Evolutionary conservation across 768 basidiomycete genomes (phyloP).

Genomic region (Termitomyces sp.): DNA sequence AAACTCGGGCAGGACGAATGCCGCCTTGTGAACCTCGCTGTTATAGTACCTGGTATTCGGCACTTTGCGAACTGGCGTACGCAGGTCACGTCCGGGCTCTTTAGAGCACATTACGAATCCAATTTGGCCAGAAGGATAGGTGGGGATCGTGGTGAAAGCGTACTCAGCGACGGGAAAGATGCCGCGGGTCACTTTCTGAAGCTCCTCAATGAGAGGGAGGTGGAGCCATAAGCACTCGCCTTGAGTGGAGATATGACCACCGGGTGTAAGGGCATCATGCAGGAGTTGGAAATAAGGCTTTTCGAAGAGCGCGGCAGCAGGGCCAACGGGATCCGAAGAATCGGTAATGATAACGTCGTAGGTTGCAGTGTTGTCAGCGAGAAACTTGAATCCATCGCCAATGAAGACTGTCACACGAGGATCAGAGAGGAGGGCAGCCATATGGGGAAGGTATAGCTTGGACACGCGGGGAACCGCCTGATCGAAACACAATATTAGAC

Average conservation of each 20-base stretch:
- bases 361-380: conserved; percentile 76
- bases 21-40: conserved; percentile 66
- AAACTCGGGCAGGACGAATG: conserved; percentile 94
- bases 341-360: conserved; percentile 99
- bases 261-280: conserved; percentile 82
- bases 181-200: conserved; percentile 59
- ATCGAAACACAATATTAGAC: not conserved
- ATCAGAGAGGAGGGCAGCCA: conserved; percentile 78
- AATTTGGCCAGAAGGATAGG: conserved; percentile 98
- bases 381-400: conserved; percentile 97
- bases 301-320: conserved; percentile 91
- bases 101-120: conserved; percentile 91
- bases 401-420: conserved; percentile 81
- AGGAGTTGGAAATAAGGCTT: conserved; percentile 96
- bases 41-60: conserved; percentile 82
- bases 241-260: conserved; percentile 93
- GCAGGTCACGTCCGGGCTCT: conserved; percentile 62
- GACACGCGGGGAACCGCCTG: conserved; percentile 94
- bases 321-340: conserved; percentile 96
- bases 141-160: conserved; percentile 94
- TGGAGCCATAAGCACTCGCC: conserved; percentile 96
- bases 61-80: conserved; percentile 68
- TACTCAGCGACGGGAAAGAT: conserved; percentile 85
- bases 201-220: conserved; percentile 75
- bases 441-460: conserved; percentile 89